These are phyloP conservation scores for Phaeotremella skinneri DNA, from an alignment of 768 basidiomycete genomes.

Conservation along the genomic window DNA sequence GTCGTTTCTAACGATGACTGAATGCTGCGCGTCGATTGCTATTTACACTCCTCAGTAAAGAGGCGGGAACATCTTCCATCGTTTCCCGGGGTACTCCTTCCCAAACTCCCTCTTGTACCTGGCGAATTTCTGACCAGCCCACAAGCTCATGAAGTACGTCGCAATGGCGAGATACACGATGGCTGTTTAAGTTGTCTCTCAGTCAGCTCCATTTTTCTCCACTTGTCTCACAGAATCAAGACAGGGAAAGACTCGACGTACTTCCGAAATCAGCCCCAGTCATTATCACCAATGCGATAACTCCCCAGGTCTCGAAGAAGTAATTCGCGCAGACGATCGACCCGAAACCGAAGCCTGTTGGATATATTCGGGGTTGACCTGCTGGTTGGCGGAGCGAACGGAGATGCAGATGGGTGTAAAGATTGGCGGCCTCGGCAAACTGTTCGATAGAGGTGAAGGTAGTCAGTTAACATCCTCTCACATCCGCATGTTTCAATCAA, in stretches of 20 bases:
- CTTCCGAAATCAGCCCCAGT: constrained; percentile 61
- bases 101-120: constrained; percentile 90
- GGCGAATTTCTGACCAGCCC: constrained; percentile 88
- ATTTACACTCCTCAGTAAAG: constrained; percentile 25
- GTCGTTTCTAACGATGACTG: too few relatives aligned
- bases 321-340: constrained; percentile 90
- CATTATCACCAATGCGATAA: constrained; percentile 70
- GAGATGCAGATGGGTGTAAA: constrained; percentile 75
- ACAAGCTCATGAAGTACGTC: constrained; percentile 68
- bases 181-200: too few relatives aligned
- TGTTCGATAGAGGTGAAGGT: constrained; percentile 49
- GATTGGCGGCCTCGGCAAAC: constrained; percentile 83
- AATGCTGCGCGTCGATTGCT: too few relatives aligned
- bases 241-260: constrained; percentile 18
- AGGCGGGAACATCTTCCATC: constrained; percentile 44
- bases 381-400: constrained; percentile 72
- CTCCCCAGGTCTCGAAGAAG: constrained; percentile 79
- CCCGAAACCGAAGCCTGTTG: constrained; percentile 86
- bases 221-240: too few relatives aligned
- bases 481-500: background rate
- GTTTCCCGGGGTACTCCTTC: constrained; percentile 64
- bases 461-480: background rate
- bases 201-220: too few relatives aligned
- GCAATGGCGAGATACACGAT: constrained; percentile 64
- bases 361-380: constrained; percentile 78